Evolutionary conservation across 106 monocot species (phyloP), one percentile per base, ranked within the genome.

Genomic region (Cymbidium sinense): DNA sequence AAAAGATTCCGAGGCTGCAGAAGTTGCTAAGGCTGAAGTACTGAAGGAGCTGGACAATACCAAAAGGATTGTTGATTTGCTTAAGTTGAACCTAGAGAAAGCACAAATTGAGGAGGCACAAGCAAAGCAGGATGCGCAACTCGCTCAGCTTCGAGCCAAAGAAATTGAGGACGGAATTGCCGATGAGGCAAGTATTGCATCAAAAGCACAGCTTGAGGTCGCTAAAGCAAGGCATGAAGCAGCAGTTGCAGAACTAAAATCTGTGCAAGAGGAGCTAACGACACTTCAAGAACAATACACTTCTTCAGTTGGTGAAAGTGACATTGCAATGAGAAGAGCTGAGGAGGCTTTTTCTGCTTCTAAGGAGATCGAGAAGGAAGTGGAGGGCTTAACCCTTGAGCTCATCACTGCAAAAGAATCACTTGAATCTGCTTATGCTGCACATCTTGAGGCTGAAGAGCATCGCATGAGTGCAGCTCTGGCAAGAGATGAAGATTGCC

Each of bases 381-480:
- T 81, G 51, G 81, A 81, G 54, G 70, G 65, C 50, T 77, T 81
- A 35, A 81, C 81, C 13, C 52, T 76, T 0, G 81, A 81, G 36
- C 70, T 81, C 36, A 81, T 81, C 41, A 27, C 52, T 19, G 23
- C 76, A 70, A 76, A 70, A 51, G 81, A 81, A 44, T 76, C 70
- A 34, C 62, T 81, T 76, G 81, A 77, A 81, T 76, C 76, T 77
- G 81, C 81, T 9, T 69, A 81, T 81, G 76, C 81, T 51, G 76
- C 76, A 36, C 81, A 81, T 81, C 76, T 81, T 81, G 81, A 81
- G 50, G 76, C 81, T 17, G 81, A 81, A 70, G 81, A 81, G 76
- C 81, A 77, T 70, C 76, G 81, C 7, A 76, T 81, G 47, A 75
- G 81, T 64, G 69, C 81, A 28, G 33, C 81, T 23, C 52, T 81